Evolutionary conservation across 176 grass and related monocot species (phyloP).

Genomic region (Eremochloa ophiuroides): DNA sequence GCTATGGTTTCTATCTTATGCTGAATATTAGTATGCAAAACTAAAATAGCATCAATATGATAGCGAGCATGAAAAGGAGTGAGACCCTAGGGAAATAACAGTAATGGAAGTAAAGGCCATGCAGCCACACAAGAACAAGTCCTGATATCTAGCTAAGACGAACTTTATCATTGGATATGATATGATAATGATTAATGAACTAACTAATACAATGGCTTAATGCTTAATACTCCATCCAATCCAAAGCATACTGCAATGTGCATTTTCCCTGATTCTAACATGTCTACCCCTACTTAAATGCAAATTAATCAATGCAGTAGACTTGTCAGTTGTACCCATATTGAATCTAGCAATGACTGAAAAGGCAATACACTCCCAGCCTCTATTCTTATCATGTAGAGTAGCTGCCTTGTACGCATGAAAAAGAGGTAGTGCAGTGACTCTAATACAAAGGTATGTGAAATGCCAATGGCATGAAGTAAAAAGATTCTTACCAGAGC

Average conservation of each 20-base stretch:
- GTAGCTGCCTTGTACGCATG: not conserved
- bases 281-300: no score
- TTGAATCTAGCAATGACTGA: not conserved
- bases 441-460: not conserved
- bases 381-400: not conserved
- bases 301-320: not conserved
- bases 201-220: not conserved
- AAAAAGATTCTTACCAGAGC: conserved; percentile 62
- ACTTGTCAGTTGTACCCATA: not conserved
- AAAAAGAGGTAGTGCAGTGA: not conserved
- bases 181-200: not conserved
- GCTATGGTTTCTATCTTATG: not conserved
- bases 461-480: not conserved
- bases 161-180: not conserved
- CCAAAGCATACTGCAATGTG: not conserved
- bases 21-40: not conserved
- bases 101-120: not conserved
- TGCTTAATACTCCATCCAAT: not conserved
- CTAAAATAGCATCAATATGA: not conserved
- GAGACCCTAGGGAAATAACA: not conserved
- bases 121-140: not conserved
- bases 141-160: not conserved
- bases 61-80: not conserved
- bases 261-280: not conserved
- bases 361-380: not conserved